phyloP scores from a whole-genome alignment of 805 yeast genomes.

The Sugiyamaella valdiviana region DNA sequence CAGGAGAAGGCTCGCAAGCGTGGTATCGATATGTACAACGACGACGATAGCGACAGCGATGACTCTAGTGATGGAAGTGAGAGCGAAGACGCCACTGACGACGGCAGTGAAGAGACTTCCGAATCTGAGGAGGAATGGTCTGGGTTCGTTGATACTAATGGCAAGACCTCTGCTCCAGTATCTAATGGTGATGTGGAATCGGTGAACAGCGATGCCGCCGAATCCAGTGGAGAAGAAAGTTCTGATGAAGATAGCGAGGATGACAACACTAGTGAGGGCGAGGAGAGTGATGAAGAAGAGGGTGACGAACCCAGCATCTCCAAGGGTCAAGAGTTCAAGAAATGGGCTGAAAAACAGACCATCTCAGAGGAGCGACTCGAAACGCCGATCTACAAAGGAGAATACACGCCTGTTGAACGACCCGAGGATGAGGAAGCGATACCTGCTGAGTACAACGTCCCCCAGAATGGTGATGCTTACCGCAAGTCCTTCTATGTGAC shows the following conservation, averaged over 20 bases:
- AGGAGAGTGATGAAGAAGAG: slow-evolving; percentile 11
- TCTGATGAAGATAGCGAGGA: slow-evolving; percentile 25
- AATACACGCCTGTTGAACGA: slow-evolving; percentile 52
- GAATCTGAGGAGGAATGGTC: slow-evolving; percentile 8
- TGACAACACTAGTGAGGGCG: slow-evolving; percentile 24
- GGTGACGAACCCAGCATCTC: slow-evolving; percentile 28
- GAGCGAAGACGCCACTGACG: slow-evolving; percentile 18
- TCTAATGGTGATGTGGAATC: neutral
- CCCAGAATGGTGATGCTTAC: slow-evolving; percentile 41
- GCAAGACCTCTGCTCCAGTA: too few relatives aligned
- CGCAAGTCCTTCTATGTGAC: slow-evolving; percentile 64
- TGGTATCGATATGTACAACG: slow-evolving; percentile 27
- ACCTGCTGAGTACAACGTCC: slow-evolving; percentile 53
- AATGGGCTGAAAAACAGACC: slow-evolving; percentile 74
- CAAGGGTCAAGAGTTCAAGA: slow-evolving; percentile 63
- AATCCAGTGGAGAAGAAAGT: slow-evolving; percentile 7
- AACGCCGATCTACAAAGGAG: slow-evolving; percentile 43
- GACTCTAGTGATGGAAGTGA: slow-evolving; percentile 27
- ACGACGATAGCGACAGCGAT: slow-evolving; percentile 23
- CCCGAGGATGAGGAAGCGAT: slow-evolving; percentile 69
- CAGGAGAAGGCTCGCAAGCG: slow-evolving; percentile 33
- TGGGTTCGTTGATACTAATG: slow-evolving; percentile 8
- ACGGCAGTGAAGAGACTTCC: slow-evolving; percentile 13
- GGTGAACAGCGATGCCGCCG: slow-evolving; percentile 9
- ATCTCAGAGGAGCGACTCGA: slow-evolving; percentile 48